These are phyloP conservation scores for Talaromyces sp. DNA, from an alignment of 2,329 filamentous ascomycete species.

Conservation along the genomic window DNA sequence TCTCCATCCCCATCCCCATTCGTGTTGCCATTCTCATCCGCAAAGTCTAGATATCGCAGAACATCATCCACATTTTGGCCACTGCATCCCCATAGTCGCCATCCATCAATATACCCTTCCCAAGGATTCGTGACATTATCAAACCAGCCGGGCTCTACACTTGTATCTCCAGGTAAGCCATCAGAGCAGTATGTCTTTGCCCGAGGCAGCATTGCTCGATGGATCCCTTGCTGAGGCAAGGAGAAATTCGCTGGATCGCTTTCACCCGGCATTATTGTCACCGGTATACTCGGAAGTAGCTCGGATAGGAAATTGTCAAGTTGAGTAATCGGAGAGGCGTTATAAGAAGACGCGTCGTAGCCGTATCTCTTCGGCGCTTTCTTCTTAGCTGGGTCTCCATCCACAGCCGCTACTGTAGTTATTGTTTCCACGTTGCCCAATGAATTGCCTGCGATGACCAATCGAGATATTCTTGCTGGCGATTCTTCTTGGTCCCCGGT, in stretches of 20 bases:
- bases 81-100: slow-evolving; percentile 78
- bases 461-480: slow-evolving; percentile 64
- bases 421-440: slow-evolving; percentile 50
- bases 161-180: slow-evolving; percentile 31
- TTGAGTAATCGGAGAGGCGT: slow-evolving; percentile 75
- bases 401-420: slow-evolving; percentile 35
- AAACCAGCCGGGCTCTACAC: slow-evolving; percentile 65
- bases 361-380: slow-evolving; percentile 77
- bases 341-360: slow-evolving; percentile 86
- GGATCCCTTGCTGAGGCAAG: slow-evolving; percentile 88
- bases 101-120: slow-evolving; percentile 86
- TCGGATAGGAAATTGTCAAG: slow-evolving; percentile 79
- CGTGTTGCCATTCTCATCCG: slow-evolving; percentile 27
- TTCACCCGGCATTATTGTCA: slow-evolving; percentile 82
- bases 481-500: slow-evolving; percentile 48
- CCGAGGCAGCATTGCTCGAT: slow-evolving; percentile 83
- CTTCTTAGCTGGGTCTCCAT: slow-evolving; percentile 33
- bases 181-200: slow-evolving; percentile 62
- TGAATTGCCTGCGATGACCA: slow-evolving; percentile 91
- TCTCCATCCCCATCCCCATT: slow-evolving; percentile 49
- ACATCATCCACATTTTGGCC: slow-evolving; percentile 94
- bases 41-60: slow-evolving; percentile 74
- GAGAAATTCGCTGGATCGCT: slow-evolving; percentile 85
- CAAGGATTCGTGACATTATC: slow-evolving; percentile 90
- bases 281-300: slow-evolving; percentile 77